Evolutionary conservation across 2,329 filamentous ascomycete genomes (phyloP).

Genomic region (Colletotrichum musicola): DNA sequence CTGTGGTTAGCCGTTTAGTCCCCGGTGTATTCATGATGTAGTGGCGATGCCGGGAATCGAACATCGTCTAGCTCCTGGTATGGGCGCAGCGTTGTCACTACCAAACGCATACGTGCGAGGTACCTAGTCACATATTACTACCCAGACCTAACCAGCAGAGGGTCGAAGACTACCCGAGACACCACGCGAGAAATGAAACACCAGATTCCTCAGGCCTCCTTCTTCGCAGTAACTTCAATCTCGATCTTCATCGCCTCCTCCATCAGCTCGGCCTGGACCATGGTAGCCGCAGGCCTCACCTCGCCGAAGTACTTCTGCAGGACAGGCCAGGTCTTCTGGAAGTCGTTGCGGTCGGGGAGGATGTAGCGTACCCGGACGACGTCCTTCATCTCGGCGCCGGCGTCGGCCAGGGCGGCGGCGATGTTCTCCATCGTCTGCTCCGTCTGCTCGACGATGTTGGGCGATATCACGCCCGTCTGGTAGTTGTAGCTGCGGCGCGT

Average conservation of each 20-base stretch:
- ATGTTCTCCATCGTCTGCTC: slow-evolving; percentile 65
- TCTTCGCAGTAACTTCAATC: slow-evolving; percentile 57
- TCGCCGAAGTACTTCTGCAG: slow-evolving; percentile 62
- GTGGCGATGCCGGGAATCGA: too few species aligned
- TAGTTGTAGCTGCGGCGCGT: slow-evolving; percentile 61
- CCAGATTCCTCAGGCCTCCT: neutral
- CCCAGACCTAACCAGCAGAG: too few species aligned
- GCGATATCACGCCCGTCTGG: slow-evolving; percentile 58
- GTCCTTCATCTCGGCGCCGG: slow-evolving; percentile 57
- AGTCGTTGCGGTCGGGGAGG: slow-evolving; percentile 60
- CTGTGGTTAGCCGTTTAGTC: too few species aligned
- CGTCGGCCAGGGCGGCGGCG: slow-evolving; percentile 57
- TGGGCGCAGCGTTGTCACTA: too few species aligned
- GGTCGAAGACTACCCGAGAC: too few species aligned
- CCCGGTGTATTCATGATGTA: too few species aligned
- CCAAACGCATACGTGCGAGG: too few species aligned
- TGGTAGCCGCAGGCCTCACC: slow-evolving; percentile 65
- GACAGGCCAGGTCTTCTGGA: slow-evolving; percentile 62
- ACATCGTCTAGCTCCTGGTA: too few species aligned
- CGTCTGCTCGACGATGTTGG: slow-evolving; percentile 60
- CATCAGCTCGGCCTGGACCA: slow-evolving; percentile 64
- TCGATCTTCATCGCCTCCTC: slow-evolving; percentile 62
- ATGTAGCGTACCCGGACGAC: slow-evolving; percentile 67
- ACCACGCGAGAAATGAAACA: too few species aligned
- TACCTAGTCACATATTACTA: too few species aligned